Conservation (phyloP, 257 asterid species). For the Gentiana dahurica region DNA sequence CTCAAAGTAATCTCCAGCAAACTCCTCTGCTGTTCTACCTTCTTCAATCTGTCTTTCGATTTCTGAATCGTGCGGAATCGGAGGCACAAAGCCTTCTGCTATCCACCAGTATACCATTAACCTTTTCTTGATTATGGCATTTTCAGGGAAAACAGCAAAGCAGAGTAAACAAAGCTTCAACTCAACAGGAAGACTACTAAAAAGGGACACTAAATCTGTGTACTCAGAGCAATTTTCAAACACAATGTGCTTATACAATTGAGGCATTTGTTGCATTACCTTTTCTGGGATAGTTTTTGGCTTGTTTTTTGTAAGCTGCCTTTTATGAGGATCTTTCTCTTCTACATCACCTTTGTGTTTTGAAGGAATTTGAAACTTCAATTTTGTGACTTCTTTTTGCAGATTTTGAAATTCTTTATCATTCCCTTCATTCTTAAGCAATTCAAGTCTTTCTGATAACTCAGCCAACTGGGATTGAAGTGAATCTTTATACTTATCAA, state of each 20-base stretch:
- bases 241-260: constrained; percentile 5
- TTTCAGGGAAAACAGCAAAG: constrained; percentile 31
- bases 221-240: constrained; percentile 17
- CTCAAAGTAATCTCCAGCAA: constrained; percentile 6
- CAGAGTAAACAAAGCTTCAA: constrained; percentile 33
- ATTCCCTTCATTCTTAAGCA: neutral
- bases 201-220: constrained; percentile 21
- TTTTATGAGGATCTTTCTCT: constrained; percentile 6
- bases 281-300: neutral
- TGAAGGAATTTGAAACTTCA: constrained; percentile 27
- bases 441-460: neutral
- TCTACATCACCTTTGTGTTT: constrained; percentile 13
- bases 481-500: neutral
- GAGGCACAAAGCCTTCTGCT: constrained; percentile 24
- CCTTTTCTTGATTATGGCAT: constrained; percentile 30
- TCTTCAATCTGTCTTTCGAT: neutral
- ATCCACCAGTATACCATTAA: constrained; percentile 44
- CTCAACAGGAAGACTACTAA: constrained; percentile 1
- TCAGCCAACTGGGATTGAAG: neutral
- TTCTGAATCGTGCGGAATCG: neutral
- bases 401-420: constrained; percentile 1
- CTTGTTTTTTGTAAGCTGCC: neutral
- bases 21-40: constrained; percentile 5
- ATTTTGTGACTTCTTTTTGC: constrained; percentile 18
- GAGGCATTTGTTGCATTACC: constrained; percentile 15